These are phyloP conservation scores for Oxyria digyna DNA, from an alignment of 148 eudicot species.

Conservation along the genomic window DNA sequence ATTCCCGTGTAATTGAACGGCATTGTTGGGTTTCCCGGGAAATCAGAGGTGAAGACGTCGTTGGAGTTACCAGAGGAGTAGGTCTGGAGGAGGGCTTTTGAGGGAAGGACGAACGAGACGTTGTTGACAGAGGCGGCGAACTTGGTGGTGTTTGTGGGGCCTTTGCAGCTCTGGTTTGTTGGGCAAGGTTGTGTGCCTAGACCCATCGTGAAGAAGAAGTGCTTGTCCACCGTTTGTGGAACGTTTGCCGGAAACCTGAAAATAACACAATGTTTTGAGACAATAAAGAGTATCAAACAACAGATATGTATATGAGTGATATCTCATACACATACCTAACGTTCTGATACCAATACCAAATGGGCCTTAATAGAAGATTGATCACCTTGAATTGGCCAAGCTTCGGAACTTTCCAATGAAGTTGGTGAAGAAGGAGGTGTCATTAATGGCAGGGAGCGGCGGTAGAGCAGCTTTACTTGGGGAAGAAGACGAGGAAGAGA, in stretches of 20 bases:
- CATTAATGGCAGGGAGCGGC: conserved; percentile 44
- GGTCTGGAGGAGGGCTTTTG: conserved; percentile 26
- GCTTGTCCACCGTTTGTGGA: conserved; percentile 37
- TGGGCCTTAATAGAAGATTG: conserved; percentile 10
- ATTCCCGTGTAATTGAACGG: conserved; percentile 54
- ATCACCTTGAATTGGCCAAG: conserved; percentile 12
- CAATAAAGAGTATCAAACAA: no score
- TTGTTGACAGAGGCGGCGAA: conserved; percentile 58
- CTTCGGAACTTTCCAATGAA: conserved; percentile 37
- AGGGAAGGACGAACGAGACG: conserved; percentile 43
- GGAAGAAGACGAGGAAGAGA: conserved; percentile 10
- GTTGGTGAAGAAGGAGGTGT: conserved; percentile 40
- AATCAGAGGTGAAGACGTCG: conserved; percentile 30
- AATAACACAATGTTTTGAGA: no score
- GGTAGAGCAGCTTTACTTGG: conserved; percentile 15
- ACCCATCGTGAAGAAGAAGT: conserved; percentile 54
- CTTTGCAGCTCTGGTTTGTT: conserved; percentile 52
- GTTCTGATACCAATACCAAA: no score
- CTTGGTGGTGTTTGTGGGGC: conserved; percentile 54
- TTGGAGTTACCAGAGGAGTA: conserved; percentile 25
- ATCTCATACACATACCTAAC: no score
- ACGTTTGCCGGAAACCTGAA: conserved; percentile 38
- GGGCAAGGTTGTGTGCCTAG: conserved; percentile 52
- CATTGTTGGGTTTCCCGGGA: conserved; percentile 31
- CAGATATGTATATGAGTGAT: no score